These are phyloP conservation scores for Stagonosporopsis tanaceti DNA, from an alignment of 2,329 filamentous ascomycete species.

Conservation along the genomic window DNA sequence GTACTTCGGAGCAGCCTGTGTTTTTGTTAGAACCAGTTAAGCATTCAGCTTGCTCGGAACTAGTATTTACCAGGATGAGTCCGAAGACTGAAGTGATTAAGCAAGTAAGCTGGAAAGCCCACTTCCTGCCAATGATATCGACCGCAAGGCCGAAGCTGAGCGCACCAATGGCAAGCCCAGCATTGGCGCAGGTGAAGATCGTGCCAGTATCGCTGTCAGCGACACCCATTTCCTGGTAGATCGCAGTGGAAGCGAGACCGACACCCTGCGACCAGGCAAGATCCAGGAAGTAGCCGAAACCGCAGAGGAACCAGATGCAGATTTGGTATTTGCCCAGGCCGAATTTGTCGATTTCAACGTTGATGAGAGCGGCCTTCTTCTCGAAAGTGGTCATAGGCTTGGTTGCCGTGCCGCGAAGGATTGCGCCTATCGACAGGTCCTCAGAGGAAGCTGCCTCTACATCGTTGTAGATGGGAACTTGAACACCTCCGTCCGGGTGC, in stretches of 20 bases:
- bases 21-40: constrained; percentile 5
- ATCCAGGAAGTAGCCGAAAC: constrained; percentile 43
- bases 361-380: constrained; percentile 43
- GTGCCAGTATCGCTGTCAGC: constrained; percentile 30
- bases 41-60: neutral
- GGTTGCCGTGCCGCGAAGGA: constrained; percentile 38
- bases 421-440: constrained; percentile 35
- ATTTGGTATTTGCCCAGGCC: constrained; percentile 40
- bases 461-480: constrained; percentile 40
- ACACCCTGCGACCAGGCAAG: constrained; percentile 44
- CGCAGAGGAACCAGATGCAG: constrained; percentile 45
- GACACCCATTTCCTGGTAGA: constrained; percentile 44
- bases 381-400: constrained; percentile 39
- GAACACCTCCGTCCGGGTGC: constrained; percentile 19
- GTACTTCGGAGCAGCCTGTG: constrained; percentile 39
- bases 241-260: constrained; percentile 35
- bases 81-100: constrained; percentile 40
- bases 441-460: constrained; percentile 33
- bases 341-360: constrained; percentile 42
- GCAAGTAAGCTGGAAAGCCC: constrained; percentile 38
- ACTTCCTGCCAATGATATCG: constrained; percentile 41
- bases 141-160: constrained; percentile 37
- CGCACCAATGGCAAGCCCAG: constrained; percentile 40
- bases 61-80: constrained; percentile 29
- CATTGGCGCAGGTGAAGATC: constrained; percentile 40